Base-by-base conservation (phyloP, 768 basidiomycete species). In the Lenzites betulinus region DNA sequence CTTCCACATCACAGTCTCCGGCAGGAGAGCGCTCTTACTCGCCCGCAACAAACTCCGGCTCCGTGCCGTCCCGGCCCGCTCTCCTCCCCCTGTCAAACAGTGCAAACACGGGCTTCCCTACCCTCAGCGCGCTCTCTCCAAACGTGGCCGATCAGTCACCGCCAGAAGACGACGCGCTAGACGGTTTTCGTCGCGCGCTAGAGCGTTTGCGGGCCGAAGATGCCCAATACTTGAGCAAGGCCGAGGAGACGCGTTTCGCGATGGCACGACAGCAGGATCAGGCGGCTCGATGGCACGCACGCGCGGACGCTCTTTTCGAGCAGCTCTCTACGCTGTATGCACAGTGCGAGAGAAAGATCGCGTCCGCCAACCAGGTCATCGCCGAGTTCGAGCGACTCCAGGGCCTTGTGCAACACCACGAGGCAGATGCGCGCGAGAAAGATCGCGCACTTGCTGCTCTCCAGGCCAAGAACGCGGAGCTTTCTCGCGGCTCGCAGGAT, bases 261-360 rank as follows among this genome's bases (percentile, higher is more conserved):
- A 52, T 62, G 23, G 69, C 70, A 30, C 67, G 69, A 25, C 73
- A 77, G 58, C 69, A 69, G 42, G 69, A 69, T 52, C 68, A 75
- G 50, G 60, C 62, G n/a, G 51, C 49, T 22, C 52, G 50, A 56
- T 70, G 64, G 30, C 57, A 63, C 20, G 36, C 66, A 16, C 58
- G 56, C 47, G 69, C 70, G 54, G 69, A 73, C 35, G 73, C 75
- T 48, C 70, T 70, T 35, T 46, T 70, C 43, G 68, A 66, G 35
- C 72, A 67, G 52, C 66, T 74, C 35, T 67, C 71, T 58, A 66
- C 72, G 51, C 54, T 77, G 3, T 65, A 66, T 55, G 62, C 61
- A 15, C 68, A 73, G 49, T 64, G 63, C 28, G 64, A 69, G 53
- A 48, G 56, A 38, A 51, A 58, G 64, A 65, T 59, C 8, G 60